These are phyloP conservation scores for Asterionellopsis glacialis DNA, from an alignment of 108 stramenopile species.

Conservation along the genomic window DNA sequence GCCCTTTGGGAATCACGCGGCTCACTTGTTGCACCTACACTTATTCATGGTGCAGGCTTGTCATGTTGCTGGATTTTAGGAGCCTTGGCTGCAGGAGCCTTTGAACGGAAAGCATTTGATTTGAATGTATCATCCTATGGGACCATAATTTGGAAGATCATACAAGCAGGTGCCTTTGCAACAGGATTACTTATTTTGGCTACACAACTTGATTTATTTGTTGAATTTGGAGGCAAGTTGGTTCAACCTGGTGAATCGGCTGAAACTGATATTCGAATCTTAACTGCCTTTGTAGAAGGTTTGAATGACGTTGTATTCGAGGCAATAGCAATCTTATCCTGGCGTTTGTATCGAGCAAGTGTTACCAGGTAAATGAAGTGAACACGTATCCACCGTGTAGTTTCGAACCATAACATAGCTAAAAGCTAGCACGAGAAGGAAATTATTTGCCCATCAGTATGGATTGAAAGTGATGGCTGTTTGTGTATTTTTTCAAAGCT, in stretches of 20 bases:
- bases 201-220: slow-evolving; percentile 71
- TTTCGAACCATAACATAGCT: too few species aligned
- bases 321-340: slow-evolving; percentile 37
- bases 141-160: slow-evolving; percentile 25
- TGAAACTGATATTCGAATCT: slow-evolving; percentile 38
- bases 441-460: too few species aligned
- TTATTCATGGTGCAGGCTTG: slow-evolving; percentile 77
- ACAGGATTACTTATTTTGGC: slow-evolving; percentile 58
- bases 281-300: slow-evolving; percentile 50
- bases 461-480: too few species aligned
- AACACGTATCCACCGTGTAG: too few species aligned
- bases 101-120: slow-evolving; percentile 50
- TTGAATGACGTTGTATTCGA: slow-evolving; percentile 77
- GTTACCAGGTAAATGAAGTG: too few species aligned
- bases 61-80: slow-evolving; percentile 73
- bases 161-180: slow-evolving; percentile 76
- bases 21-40: slow-evolving; percentile 63
- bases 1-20: slow-evolving; percentile 30
- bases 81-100: slow-evolving; percentile 62
- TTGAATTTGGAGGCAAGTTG: slow-evolving; percentile 43
- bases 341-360: slow-evolving; percentile 33
- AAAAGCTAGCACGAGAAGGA: too few species aligned
- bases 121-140: slow-evolving; percentile 13
- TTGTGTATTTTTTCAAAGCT: too few species aligned
- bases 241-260: slow-evolving; percentile 66